A percentile compares a stretch with the other conserved stretches of the same genome.
These are phyloP conservation scores for Dittrichia graveolens DNA, from an alignment of 129 eudicot species.

Conservation along the genomic window DNA sequence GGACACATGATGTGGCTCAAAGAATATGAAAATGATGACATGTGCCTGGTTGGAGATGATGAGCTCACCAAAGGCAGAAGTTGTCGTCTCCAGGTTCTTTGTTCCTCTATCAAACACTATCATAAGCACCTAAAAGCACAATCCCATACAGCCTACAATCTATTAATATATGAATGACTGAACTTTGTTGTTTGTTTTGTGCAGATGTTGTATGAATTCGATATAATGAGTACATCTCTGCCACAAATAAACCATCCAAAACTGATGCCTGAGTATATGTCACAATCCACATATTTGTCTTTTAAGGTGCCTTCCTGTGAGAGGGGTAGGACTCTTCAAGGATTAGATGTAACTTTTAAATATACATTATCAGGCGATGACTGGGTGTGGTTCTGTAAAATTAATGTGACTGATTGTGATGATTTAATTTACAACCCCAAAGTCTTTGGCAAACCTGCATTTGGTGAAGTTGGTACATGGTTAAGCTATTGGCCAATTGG, in stretches of 20 bases:
- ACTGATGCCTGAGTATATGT: neutral
- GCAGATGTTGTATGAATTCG: slow-evolving; percentile 28
- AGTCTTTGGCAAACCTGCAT: slow-evolving; percentile 30
- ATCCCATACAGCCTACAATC: neutral
- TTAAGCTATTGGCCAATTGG: slow-evolving; percentile 42
- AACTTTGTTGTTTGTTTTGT: neutral
- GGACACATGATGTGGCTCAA: slow-evolving; percentile 27
- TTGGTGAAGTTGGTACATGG: slow-evolving; percentile 28
- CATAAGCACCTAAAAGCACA: neutral
- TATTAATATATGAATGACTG: slow-evolving; percentile 2
- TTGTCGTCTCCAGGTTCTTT: neutral
- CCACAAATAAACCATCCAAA: slow-evolving; percentile 2
- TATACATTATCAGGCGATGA: neutral
- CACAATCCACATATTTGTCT: neutral
- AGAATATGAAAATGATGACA: neutral
- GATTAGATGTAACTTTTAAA: slow-evolving; percentile 9
- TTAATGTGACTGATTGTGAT: neutral
- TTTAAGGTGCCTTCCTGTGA: slow-evolving; percentile 19
- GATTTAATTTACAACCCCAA: slow-evolving; percentile 29
- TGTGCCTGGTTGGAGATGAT: slow-evolving; percentile 17
- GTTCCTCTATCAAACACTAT: neutral
- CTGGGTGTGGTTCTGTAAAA: neutral
- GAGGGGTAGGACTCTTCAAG: neutral
- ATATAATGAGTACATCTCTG: slow-evolving; percentile 13
- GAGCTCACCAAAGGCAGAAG: slow-evolving; percentile 4